These are phyloP conservation scores for Eucalyptus pumila DNA, from an alignment of 345 rosid genomes.

Conservation along the genomic window DNA sequence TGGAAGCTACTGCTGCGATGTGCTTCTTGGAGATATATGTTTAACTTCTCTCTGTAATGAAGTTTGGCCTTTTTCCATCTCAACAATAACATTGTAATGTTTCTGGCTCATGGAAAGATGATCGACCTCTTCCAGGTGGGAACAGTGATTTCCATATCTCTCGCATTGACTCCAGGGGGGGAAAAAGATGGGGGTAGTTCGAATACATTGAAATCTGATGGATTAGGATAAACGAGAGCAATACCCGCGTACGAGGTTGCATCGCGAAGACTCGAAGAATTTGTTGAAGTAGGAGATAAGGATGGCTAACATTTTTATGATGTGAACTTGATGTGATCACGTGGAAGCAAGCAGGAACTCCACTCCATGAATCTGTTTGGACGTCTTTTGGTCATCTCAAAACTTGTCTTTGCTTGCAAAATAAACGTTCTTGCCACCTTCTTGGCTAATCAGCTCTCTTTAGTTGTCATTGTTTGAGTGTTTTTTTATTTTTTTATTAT, in stretches of 20 bases:
- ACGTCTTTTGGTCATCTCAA: neutral
- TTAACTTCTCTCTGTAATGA: neutral
- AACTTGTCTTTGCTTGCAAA: neutral
- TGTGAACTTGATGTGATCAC: neutral
- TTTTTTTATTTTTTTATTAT: neutral
- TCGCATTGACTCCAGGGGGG: neutral
- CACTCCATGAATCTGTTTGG: neutral
- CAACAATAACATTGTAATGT: neutral
- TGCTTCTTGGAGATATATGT: neutral
- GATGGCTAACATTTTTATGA: neutral
- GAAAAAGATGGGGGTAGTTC: neutral
- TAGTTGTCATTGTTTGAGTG: neutral
- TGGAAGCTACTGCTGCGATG: neutral
- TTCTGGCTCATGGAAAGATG: neutral
- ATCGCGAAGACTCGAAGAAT: neutral
- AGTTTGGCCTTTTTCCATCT: neutral
- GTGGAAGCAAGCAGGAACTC: neutral
- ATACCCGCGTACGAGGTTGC: neutral
- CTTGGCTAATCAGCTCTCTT: neutral
- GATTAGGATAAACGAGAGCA: neutral
- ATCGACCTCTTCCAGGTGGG: neutral
- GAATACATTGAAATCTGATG: neutral
- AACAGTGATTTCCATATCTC: neutral
- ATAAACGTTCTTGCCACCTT: neutral
- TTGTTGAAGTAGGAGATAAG: neutral